These are phyloP conservation scores for Ceratocystis lukuohia DNA, from an alignment of 2,329 filamentous ascomycete genomes.

Conservation along the genomic window DNA sequence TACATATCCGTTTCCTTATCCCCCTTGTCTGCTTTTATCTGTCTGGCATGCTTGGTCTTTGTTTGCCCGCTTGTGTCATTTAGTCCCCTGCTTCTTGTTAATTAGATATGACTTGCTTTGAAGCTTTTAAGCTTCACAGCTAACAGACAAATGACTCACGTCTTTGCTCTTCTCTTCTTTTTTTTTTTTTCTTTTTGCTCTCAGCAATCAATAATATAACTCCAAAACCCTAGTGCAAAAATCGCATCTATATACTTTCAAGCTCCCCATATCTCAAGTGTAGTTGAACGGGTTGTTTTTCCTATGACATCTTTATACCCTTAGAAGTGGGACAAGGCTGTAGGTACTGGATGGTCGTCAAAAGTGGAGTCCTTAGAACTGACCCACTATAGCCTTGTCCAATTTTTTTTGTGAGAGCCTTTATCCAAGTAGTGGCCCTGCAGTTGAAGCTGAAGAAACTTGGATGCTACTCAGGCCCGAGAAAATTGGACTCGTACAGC, in stretches of 20 bases:
- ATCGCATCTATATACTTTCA: background rate
- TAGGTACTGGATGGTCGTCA: background rate
- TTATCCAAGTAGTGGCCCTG: background rate
- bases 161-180: background rate
- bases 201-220: background rate
- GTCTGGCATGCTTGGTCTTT: background rate
- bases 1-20: background rate
- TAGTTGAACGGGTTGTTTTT: background rate
- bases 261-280: background rate
- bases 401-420: conserved; percentile 6
- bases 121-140: background rate
- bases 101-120: background rate
- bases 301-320: background rate
- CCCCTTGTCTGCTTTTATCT: background rate
- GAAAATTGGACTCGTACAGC: background rate
- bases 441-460: background rate
- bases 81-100: background rate
- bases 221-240: background rate
- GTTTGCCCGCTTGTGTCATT: background rate
- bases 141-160: background rate
- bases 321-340: background rate
- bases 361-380: background rate
- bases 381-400: conserved; percentile 11
- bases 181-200: background rate
- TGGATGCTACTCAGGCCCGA: background rate